phyloP scores from a whole-genome alignment of 2,329 filamentous ascomycete species.

The Sporothrix protearum region DNA sequence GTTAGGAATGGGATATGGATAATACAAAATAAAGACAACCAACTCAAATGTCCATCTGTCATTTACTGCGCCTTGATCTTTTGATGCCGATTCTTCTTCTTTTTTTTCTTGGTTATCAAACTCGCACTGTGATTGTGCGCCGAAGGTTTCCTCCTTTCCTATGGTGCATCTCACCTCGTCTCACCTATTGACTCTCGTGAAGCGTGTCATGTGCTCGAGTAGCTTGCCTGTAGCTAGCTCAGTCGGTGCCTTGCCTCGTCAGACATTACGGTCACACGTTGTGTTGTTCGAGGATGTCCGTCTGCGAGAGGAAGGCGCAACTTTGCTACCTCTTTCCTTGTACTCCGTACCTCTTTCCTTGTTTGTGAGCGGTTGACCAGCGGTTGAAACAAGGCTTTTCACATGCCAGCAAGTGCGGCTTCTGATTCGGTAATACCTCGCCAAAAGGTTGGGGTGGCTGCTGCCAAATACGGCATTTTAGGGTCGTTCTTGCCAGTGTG shows the following conservation, averaged over 20 bases:
- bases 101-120: no score
- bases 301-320: background rate
- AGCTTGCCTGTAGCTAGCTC: background rate
- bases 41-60: background rate
- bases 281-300: background rate
- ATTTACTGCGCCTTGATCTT: background rate
- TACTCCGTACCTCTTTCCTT: no score
- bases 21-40: constrained; percentile 20
- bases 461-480: background rate
- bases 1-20: constrained; percentile 23
- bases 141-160: background rate
- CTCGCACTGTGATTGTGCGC: background rate
- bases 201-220: background rate
- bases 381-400: background rate
- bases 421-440: constrained; percentile 22
- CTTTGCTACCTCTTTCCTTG: background rate
- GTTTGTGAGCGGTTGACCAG: background rate
- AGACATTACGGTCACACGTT: background rate
- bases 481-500: background rate
- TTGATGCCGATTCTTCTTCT: no score
- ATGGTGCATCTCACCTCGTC: background rate
- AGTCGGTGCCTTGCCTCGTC: background rate
- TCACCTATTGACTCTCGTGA: background rate
- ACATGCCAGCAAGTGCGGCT: constrained; percentile 9
- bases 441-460: background rate